Conservation (phyloP, 2,329 filamentous ascomycete genomes). For the Botrytis byssoidea region DNA sequence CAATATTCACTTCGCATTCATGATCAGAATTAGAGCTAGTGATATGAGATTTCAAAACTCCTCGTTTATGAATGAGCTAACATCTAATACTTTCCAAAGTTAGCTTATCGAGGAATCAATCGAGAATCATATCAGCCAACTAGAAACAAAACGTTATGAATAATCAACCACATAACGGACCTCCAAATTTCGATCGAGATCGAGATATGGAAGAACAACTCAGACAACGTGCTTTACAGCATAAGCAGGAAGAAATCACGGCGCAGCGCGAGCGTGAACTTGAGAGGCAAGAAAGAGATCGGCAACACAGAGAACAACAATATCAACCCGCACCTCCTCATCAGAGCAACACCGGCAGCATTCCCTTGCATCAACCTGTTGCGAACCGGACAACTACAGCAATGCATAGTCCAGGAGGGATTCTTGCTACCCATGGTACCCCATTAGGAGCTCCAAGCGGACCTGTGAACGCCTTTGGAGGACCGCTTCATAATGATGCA, state of each 20-base stretch:
- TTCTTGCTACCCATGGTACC: slow-evolving; percentile 71
- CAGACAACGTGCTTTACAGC: slow-evolving; percentile 50
- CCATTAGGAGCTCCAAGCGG: slow-evolving; percentile 42
- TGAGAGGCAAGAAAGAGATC: slow-evolving; percentile 53
- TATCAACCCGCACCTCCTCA: slow-evolving; percentile 68
- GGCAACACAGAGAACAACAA: slow-evolving; percentile 59
- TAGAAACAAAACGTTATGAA: slow-evolving; percentile 31
- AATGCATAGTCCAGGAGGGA: slow-evolving; percentile 88
- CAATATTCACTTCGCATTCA: not conserved
- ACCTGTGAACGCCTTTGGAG: slow-evolving; percentile 49
- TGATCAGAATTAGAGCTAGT: not conserved
- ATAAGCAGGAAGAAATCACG: slow-evolving; percentile 55
- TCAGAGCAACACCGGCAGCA: slow-evolving; percentile 83
- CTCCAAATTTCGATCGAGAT: slow-evolving; percentile 39
- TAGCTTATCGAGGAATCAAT: not conserved
- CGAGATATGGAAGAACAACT: slow-evolving; percentile 53
- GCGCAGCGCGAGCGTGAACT: slow-evolving; percentile 49
- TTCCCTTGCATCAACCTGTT: slow-evolving; percentile 92
- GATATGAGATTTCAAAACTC: not conserved
- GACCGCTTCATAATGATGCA: slow-evolving; percentile 53
- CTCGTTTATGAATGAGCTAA: not conserved
- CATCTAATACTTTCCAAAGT: not conserved
- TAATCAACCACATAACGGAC: slow-evolving; percentile 36
- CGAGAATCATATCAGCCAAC: slow-evolving; percentile 2
- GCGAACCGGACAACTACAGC: slow-evolving; percentile 76